phyloP scores from a whole-genome alignment of 768 basidiomycete species.

The Suillus tomentosus region DNA sequence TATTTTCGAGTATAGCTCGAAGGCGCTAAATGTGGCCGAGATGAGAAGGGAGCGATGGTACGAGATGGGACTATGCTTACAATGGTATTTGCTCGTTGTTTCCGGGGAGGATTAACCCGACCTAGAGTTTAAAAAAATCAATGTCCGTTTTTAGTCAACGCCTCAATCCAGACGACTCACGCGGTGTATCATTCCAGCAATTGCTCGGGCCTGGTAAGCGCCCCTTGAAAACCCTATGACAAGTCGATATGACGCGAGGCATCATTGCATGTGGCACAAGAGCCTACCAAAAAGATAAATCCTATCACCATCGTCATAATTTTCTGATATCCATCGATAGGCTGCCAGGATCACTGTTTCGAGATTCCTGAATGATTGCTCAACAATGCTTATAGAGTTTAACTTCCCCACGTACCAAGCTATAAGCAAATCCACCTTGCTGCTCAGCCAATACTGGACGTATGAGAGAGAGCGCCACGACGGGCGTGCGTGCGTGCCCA shows the following conservation, averaged over 20 bases:
- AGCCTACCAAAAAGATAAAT: constrained; percentile 42
- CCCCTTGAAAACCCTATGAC: constrained; percentile 44
- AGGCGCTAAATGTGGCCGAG: constrained; percentile 25
- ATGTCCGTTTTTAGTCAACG: constrained; percentile 5
- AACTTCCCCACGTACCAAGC: constrained; percentile 26
- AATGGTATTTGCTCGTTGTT: constrained; percentile 39
- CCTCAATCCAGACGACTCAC: constrained; percentile 18
- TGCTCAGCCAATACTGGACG: constrained; percentile 23
- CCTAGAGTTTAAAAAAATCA: constrained; percentile 22
- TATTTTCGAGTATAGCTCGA: constrained; percentile 28
- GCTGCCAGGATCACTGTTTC: constrained; percentile 28
- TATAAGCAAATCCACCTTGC: constrained; percentile 32
- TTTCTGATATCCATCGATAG: constrained; percentile 37
- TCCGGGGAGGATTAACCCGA: constrained; percentile 34
- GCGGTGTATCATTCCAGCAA: constrained; percentile 40
- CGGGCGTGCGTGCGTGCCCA: constrained; percentile 31
- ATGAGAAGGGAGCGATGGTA: background rate
- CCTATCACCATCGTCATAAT: constrained; percentile 31
- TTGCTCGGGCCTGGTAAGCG: constrained; percentile 40
- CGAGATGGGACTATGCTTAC: constrained; percentile 21
- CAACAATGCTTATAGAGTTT: background rate
- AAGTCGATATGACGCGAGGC: background rate
- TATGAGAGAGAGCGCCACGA: constrained; percentile 18
- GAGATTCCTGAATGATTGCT: constrained; percentile 29
- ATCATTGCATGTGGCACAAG: background rate